A percentile compares a stretch with the other conserved stretches of the same genome.
Conservation (phyloP, 2,329 filamentous ascomycete species). For the Leptosphaerulina australis region DNA sequence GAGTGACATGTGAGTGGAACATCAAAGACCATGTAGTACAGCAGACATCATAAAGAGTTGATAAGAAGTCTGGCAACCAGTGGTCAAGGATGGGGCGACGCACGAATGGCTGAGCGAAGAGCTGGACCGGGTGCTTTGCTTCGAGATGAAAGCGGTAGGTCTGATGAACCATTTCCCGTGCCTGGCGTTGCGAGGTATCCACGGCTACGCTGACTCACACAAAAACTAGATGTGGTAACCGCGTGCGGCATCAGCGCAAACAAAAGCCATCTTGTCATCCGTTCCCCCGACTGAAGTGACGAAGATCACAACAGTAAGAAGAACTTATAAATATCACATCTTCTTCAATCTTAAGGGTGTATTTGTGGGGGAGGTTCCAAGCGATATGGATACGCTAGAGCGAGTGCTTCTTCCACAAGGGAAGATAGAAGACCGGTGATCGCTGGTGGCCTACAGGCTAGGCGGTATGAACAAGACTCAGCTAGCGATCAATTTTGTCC, state of each 20-base stretch:
- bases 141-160: too few species aligned
- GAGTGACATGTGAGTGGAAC: conserved; percentile 10
- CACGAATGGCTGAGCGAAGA: too few species aligned
- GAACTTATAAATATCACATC: neutral
- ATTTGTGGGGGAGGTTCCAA: conserved; percentile 16
- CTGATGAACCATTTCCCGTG: too few species aligned
- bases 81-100: too few species aligned
- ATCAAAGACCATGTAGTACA: neutral
- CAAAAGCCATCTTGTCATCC: neutral
- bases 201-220: conserved; percentile 11
- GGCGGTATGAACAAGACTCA: conserved; percentile 25
- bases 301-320: neutral
- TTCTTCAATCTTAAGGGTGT: neutral
- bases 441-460: conserved; percentile 21
- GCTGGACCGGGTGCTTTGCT: too few species aligned
- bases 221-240: conserved; percentile 11
- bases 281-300: neutral
- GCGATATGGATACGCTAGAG: conserved; percentile 20
- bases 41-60: neutral
- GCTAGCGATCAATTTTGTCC: neutral
- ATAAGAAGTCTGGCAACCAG: too few species aligned
- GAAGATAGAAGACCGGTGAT: neutral
- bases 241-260: conserved; percentile 11
- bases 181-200: too few species aligned
- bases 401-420: conserved; percentile 9